phyloP scores from a whole-genome alignment of 1,284 basidiomycete genomes.

The Boletus subluridellus region DNA sequence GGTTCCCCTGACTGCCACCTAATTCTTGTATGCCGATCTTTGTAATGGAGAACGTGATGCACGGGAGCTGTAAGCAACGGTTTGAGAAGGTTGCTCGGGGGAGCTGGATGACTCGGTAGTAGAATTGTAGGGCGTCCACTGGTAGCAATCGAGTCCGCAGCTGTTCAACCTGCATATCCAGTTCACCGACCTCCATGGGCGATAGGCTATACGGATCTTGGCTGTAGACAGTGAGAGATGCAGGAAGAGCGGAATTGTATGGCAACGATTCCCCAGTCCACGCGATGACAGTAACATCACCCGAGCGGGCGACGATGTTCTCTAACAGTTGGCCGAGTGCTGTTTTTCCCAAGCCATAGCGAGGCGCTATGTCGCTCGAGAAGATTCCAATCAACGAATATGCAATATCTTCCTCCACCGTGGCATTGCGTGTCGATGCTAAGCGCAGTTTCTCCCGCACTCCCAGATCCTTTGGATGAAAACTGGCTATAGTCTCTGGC shows the following conservation, averaged over 20 bases:
- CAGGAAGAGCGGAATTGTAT: conserved; percentile 5
- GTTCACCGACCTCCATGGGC: not conserved
- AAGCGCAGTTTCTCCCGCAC: no score
- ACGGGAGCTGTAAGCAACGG: not conserved
- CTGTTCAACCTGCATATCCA: not conserved
- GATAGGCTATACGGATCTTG: not conserved
- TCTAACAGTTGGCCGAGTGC: no score
- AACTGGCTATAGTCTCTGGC: no score
- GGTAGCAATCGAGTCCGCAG: not conserved
- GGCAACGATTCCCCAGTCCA: not conserved
- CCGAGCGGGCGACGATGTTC: no score
- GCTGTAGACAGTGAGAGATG: not conserved
- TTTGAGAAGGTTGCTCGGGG: not conserved
- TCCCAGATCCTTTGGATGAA: no score
- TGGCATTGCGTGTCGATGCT: no score
- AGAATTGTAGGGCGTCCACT: not conserved
- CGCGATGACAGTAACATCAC: not conserved
- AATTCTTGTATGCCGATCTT: not conserved
- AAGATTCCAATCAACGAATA: no score
- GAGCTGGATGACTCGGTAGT: not conserved
- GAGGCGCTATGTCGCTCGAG: no score
- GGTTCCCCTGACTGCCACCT: not conserved
- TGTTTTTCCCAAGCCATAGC: no score
- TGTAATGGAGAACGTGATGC: not conserved
- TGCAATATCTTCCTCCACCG: no score